These are phyloP conservation scores for Russula emetica DNA, from an alignment of 768 basidiomycete genomes.

Conservation along the genomic window DNA sequence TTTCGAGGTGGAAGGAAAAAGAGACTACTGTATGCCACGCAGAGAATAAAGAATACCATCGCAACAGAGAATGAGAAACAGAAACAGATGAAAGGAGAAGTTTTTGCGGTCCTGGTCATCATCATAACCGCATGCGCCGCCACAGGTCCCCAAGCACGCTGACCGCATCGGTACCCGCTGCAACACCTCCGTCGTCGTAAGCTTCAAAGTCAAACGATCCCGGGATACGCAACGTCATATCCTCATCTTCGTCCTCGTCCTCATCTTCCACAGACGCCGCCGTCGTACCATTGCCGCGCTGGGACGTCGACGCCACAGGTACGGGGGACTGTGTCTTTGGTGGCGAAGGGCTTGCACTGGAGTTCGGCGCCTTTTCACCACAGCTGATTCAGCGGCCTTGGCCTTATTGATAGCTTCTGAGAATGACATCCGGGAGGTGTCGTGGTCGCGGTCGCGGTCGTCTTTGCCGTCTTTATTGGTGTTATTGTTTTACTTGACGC, in stretches of 20 bases:
- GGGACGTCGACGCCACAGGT: no score
- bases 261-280: background rate
- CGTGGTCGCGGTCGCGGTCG: background rate
- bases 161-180: background rate
- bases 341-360: background rate
- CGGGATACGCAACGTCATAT: conserved; percentile 7
- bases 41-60: background rate
- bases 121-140: conserved; percentile 18
- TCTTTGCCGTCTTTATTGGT: background rate
- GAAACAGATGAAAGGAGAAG: background rate
- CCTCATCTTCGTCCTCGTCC: background rate
- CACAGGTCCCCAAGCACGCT: conserved; percentile 14
- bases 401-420: background rate
- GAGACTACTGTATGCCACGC: no score
- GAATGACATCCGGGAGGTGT: background rate
- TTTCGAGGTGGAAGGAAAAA: background rate
- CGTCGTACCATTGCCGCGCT: background rate
- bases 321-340: background rate
- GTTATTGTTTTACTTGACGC: background rate
- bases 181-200: background rate
- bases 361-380: background rate
- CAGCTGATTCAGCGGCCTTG: background rate
- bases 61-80: background rate
- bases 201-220: conserved; percentile 19
- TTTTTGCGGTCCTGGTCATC: background rate